Base-by-base conservation (phyloP, 2,329 filamentous ascomycete species). In the Ilyonectria robusta region DNA sequence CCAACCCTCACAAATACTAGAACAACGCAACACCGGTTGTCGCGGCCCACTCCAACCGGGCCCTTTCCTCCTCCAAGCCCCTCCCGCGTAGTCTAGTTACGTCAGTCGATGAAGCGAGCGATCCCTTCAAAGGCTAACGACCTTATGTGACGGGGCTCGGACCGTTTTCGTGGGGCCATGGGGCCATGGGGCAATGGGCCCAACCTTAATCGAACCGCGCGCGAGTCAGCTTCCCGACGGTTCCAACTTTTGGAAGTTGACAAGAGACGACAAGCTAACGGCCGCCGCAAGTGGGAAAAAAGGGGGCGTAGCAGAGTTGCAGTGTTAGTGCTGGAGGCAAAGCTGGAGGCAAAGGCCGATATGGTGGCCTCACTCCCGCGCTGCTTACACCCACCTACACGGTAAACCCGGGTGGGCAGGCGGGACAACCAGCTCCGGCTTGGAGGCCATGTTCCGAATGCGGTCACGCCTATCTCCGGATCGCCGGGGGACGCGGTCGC, bases 161-260 rank as follows among this genome's bases (percentile, higher is more conserved):
- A 59, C 61, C 61, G 61, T 57, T n/a, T 53, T 54, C 61, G 61
- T 56, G 46, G 61, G 54, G 42, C 50, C 33, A 53, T 33, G 50
- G 26, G 15, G 56, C 19, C 4, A 21, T 4, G 37, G 21, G 37
- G 13, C 19, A 17, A 48, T 48, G 51, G 59, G 42, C 19, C 51
- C 51, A 57, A 62, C 59, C 59, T 62, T 62, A 62, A 62, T 50
- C 59, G 42, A 35, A 62, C 59, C 21, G 33, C 59, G 51, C 23
- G 51, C 23, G 17, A 56, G 50, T 57, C 62, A 55, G 56, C 55
- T 55, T 37, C 31, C 21, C 5, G 21, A 15, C 6, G 31, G 13
- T n/a, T 29, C 11, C 46, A 21, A 26, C 26, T 26, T 26, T 5
- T 5, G 5, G 5, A 48, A 13, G 46, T 26, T 21, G 23, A 48